A percentile compares a stretch with the other conserved stretches of the same genome.
These are phyloP conservation scores for Populus tomentosa DNA, from an alignment of 441 rosid genomes.

Conservation along the genomic window DNA sequence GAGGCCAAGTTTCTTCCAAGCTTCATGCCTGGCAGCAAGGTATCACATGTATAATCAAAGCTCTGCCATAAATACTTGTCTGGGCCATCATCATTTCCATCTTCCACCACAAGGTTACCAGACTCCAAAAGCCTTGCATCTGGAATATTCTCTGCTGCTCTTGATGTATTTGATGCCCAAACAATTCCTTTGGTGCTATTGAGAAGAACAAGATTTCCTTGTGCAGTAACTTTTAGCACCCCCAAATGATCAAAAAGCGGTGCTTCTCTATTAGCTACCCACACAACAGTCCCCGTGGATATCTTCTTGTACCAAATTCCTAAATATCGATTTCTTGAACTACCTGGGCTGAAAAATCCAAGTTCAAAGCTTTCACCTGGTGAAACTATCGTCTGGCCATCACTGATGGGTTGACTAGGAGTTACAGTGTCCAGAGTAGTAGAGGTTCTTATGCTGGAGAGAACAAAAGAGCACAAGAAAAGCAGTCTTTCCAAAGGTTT, in stretches of 20 bases:
- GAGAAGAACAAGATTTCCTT: constrained; percentile 30
- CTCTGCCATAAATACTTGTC: constrained; percentile 46
- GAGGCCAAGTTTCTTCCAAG: constrained; percentile 43
- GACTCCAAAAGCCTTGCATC: constrained; percentile 45
- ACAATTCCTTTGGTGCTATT: constrained; percentile 18
- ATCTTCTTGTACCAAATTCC: constrained; percentile 64
- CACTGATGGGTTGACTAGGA: constrained; percentile 24
- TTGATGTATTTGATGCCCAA: constrained; percentile 49
- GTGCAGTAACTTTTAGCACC: constrained; percentile 30
- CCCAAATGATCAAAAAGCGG: constrained; percentile 34
- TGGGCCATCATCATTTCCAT: constrained; percentile 9
- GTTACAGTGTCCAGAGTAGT: constrained; percentile 26
- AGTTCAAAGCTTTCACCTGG: constrained; percentile 37
- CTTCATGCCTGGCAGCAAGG: constrained; percentile 44
- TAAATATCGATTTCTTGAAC: constrained; percentile 28
- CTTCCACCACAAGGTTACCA: constrained; percentile 54
- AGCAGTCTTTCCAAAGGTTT: background rate
- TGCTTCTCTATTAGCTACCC: background rate
- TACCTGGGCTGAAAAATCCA: constrained; percentile 39
- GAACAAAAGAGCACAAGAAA: background rate
- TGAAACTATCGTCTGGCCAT: constrained; percentile 37
- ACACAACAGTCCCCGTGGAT: constrained; percentile 27
- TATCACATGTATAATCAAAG: constrained; percentile 11
- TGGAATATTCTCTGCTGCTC: constrained; percentile 18
- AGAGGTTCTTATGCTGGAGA: background rate